Conservation (phyloP, 768 basidiomycete genomes). For the Lyophyllum shimeji region DNA sequence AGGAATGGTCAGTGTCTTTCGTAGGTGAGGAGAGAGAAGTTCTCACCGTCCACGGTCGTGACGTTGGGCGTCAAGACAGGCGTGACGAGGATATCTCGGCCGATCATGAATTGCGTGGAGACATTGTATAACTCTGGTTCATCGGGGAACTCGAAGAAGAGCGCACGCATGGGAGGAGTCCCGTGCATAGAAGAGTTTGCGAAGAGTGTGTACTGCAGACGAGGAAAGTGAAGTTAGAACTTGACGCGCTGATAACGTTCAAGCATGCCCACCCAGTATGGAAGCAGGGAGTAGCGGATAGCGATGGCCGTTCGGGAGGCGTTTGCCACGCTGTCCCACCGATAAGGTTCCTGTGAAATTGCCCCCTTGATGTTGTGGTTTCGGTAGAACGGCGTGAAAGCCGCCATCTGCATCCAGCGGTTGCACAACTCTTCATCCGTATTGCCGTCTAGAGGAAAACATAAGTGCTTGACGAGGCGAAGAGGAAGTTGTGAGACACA, state of each 20-base stretch:
- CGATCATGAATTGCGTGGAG: conserved; percentile 73
- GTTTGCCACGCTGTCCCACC: conserved; percentile 78
- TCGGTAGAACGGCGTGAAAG: conserved; percentile 80
- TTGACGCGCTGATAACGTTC: background rate
- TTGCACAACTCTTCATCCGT: conserved; percentile 81
- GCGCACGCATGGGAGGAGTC: conserved; percentile 69
- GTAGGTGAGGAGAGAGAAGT: background rate
- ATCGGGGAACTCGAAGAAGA: conserved; percentile 78
- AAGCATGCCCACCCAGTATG: conserved; percentile 65
- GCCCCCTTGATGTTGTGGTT: conserved; percentile 73
- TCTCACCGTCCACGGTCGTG: conserved; percentile 60
- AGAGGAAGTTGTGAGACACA: conserved; percentile 25
- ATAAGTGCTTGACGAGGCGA: background rate
- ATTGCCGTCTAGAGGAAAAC: conserved; percentile 43
- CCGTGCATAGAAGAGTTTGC: conserved; percentile 64
- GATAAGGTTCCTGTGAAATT: conserved; percentile 76
- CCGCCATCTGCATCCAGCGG: conserved; percentile 86
- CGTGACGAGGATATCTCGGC: conserved; percentile 69
- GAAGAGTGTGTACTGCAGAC: conserved; percentile 64
- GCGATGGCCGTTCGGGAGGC: conserved; percentile 71
- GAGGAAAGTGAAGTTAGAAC: background rate
- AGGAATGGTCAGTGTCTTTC: background rate
- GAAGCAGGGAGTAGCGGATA: conserved; percentile 69
- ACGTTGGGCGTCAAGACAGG: conserved; percentile 73
- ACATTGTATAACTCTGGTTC: conserved; percentile 62